A percentile compares a stretch with the other conserved stretches of the same genome.
Evolutionary conservation across 2,329 filamentous ascomycete genomes (phyloP).

Genomic region (Fusarium ramigenum): DNA sequence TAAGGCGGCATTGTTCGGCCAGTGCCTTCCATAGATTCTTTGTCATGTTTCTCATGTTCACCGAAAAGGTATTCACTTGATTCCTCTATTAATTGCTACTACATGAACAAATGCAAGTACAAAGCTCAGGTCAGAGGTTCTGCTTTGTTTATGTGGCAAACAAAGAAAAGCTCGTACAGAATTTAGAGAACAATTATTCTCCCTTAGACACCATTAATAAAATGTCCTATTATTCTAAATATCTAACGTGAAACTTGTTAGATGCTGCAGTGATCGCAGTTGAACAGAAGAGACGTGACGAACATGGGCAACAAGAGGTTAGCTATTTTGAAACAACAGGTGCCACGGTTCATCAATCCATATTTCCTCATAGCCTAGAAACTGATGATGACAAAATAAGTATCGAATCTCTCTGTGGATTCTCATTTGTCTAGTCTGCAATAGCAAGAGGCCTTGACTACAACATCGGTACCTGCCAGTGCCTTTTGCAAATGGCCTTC

Average conservation of each 20-base stretch:
- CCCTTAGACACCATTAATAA: accelerated
- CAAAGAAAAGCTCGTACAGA: background rate
- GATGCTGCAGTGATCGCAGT: accelerated
- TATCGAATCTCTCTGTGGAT: accelerated
- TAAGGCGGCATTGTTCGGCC: accelerated
- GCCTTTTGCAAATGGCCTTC: background rate
- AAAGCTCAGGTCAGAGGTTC: accelerated
- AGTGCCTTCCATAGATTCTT: background rate
- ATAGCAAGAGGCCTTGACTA: conserved; percentile 17
- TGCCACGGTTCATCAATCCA: accelerated
- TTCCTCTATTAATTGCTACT: accelerated
- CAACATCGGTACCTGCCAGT: conserved; percentile 1
- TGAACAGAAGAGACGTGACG: no score
- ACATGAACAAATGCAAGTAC: accelerated
- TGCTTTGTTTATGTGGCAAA: accelerated
- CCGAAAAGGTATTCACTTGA: accelerated
- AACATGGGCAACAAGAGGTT: accelerated
- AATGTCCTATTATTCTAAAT: accelerated
- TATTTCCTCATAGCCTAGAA: accelerated
- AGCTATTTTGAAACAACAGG: background rate
- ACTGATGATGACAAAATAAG: accelerated
- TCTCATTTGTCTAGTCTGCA: background rate
- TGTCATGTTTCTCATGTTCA: background rate
- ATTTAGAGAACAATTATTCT: background rate
- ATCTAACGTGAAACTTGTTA: accelerated